These are phyloP conservation scores for Castanea sativa DNA, from an alignment of 306 rosid species.

Conservation along the genomic window DNA sequence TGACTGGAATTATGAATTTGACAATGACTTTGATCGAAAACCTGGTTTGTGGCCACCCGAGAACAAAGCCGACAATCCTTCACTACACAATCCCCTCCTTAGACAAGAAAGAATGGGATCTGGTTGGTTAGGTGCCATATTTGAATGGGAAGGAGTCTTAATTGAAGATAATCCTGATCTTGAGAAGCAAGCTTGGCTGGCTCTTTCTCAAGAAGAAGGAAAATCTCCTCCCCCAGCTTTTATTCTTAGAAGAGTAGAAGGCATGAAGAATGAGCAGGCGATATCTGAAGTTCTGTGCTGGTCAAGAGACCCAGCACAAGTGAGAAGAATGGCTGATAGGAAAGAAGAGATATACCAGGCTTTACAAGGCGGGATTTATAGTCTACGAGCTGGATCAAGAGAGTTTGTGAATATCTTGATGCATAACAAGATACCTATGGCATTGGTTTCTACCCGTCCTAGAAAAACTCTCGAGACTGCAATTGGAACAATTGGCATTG, in stretches of 20 bases:
- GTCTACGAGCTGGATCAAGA: slow-evolving; percentile 67
- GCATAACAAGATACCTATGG: slow-evolving; percentile 92
- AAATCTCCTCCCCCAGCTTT: slow-evolving; percentile 77
- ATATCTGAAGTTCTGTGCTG: slow-evolving; percentile 97
- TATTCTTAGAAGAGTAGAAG: slow-evolving; percentile 73
- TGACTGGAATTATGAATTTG: slow-evolving; percentile 50
- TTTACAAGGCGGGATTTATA: slow-evolving; percentile 83
- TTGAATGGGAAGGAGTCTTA: slow-evolving; percentile 96
- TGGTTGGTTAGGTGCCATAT: slow-evolving; percentile 94
- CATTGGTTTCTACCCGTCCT: slow-evolving; percentile 85
- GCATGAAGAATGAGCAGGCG: slow-evolving; percentile 95
- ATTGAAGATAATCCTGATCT: slow-evolving; percentile 77
- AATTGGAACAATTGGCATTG: slow-evolving; percentile 67
- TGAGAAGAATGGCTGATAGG: slow-evolving; percentile 76
- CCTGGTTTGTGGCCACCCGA: slow-evolving; percentile 86
- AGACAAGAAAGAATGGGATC: slow-evolving; percentile 96
- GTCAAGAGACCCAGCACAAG: slow-evolving; percentile 74
- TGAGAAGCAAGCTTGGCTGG: slow-evolving; percentile 87
- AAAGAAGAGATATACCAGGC: slow-evolving; percentile 84
- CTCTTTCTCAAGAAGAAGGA: slow-evolving; percentile 84
- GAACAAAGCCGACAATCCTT: slow-evolving; percentile 78
- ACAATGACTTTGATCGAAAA: slow-evolving; percentile 54
- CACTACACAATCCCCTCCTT: slow-evolving; percentile 79
- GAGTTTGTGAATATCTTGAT: slow-evolving; percentile 85
- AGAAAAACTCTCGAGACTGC: slow-evolving; percentile 74